Conservation (phyloP, 306 rosid genomes). For the Fagus sylvatica region DNA sequence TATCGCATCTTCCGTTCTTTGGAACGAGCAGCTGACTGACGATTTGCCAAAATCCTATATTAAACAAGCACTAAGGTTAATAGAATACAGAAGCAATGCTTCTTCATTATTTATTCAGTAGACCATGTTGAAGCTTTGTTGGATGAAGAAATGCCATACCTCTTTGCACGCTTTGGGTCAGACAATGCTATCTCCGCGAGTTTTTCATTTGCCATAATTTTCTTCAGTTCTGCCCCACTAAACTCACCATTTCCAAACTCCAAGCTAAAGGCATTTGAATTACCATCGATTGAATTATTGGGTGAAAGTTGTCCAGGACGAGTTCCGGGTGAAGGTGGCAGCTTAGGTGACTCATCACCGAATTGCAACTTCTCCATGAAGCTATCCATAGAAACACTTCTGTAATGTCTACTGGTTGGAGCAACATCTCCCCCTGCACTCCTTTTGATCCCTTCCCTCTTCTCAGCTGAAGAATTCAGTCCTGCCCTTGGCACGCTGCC, state of each 20-base stretch:
- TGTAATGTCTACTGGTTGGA: constrained; percentile 63
- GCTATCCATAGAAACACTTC: constrained; percentile 95
- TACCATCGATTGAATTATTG: constrained; percentile 52
- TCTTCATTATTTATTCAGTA: neutral
- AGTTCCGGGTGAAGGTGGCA: constrained; percentile 65
- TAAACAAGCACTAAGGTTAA: constrained; percentile 10
- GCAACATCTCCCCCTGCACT: constrained; percentile 75
- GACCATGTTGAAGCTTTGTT: neutral
- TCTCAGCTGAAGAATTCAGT: constrained; percentile 43
- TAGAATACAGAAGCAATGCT: neutral
- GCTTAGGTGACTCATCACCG: constrained; percentile 63
- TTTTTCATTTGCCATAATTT: constrained; percentile 93
- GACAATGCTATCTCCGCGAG: constrained; percentile 87
- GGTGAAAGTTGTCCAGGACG: constrained; percentile 61
- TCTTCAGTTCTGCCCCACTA: constrained; percentile 92
- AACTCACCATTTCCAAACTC: constrained; percentile 95
- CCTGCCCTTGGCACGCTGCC: constrained; percentile 48
- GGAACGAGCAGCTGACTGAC: constrained; percentile 95
- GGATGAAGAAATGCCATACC: constrained; percentile 39
- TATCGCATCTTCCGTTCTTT: constrained; percentile 93
- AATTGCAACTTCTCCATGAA: constrained; percentile 82
- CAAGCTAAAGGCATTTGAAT: constrained; percentile 69
- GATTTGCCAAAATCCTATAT: constrained; percentile 83
- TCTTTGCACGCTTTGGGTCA: constrained; percentile 95
- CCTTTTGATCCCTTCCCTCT: constrained; percentile 79